Conservation (phyloP, 1,284 basidiomycete genomes). For the Abortiporus biennis region DNA sequence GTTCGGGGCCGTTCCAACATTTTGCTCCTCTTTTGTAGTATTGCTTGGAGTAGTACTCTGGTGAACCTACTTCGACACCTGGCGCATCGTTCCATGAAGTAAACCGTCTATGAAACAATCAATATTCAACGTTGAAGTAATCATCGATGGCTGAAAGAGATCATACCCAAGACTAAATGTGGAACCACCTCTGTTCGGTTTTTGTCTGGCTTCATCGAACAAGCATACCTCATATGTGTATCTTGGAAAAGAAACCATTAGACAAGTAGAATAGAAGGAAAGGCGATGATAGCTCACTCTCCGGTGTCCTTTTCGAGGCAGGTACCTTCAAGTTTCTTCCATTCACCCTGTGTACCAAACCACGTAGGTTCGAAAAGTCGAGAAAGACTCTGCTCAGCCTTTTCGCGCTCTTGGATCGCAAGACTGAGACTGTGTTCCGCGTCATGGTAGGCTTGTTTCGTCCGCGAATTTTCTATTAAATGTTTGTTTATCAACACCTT, state of each 20-base stretch:
- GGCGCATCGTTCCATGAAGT: slow-evolving; percentile 65
- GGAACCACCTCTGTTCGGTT: slow-evolving; percentile 76
- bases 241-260: slow-evolving; percentile 31
- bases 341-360: slow-evolving; percentile 85
- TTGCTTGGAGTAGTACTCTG: slow-evolving; percentile 78
- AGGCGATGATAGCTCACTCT: slow-evolving; percentile 56
- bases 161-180: slow-evolving; percentile 82
- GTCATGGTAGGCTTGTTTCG: slow-evolving; percentile 60
- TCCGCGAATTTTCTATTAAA: slow-evolving; percentile 44
- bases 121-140: slow-evolving; percentile 2
- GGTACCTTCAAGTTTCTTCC: slow-evolving; percentile 87
- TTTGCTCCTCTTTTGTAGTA: slow-evolving; percentile 78
- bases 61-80: slow-evolving; percentile 49
- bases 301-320: slow-evolving; percentile 84
- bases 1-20: slow-evolving; percentile 97
- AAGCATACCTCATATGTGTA: slow-evolving; percentile 98
- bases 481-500: neutral
- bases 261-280: neutral
- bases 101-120: slow-evolving; percentile 51
- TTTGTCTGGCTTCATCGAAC: slow-evolving; percentile 86
- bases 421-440: slow-evolving; percentile 48
- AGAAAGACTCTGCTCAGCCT: slow-evolving; percentile 46
- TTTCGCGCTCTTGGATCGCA: slow-evolving; percentile 40
- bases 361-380: slow-evolving; percentile 59
- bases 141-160: neutral